Conservation (phyloP, 1,284 basidiomycete genomes). For the Athelia psychrophila region DNA sequence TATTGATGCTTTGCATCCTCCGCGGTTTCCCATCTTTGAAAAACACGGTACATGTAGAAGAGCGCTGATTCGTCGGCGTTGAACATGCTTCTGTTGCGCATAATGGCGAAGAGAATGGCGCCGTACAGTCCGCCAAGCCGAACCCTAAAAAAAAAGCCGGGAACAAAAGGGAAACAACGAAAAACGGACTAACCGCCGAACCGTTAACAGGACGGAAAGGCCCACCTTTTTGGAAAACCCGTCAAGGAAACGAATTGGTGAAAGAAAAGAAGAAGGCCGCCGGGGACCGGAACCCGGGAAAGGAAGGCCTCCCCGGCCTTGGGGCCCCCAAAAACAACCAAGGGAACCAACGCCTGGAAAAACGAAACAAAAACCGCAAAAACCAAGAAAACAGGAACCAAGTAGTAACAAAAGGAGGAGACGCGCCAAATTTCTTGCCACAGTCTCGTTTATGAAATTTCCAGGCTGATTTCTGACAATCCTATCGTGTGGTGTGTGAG, state of each 20-base stretch:
- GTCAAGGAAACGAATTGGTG: conserved; percentile 8
- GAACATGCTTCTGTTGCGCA: conserved; percentile 10
- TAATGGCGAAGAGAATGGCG: conserved; percentile 9
- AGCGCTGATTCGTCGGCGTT: conserved; percentile 6
- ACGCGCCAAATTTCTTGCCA: conserved; percentile 9
- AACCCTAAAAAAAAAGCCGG: not conserved
- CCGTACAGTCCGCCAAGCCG: conserved; percentile 8
- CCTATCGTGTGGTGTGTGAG: not conserved
- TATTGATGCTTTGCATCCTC: not conserved
- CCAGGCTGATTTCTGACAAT: conserved; percentile 10
- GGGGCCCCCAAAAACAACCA: not conserved
- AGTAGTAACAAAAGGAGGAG: not conserved
- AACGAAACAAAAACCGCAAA: not conserved
- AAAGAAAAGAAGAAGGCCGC: conserved; percentile 7
- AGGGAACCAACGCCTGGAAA: not conserved
- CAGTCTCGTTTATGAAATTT: conserved; percentile 7
- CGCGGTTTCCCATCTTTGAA: conserved; percentile 4
- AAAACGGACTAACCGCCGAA: too few species aligned
- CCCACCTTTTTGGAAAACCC: conserved; percentile 4
- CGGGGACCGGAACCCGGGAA: not conserved
- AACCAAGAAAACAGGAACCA: not conserved
- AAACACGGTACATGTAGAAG: conserved; percentile 11
- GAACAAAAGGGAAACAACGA: too few species aligned
- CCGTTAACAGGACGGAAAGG: too few species aligned
- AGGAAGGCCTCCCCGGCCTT: not conserved